Conservation (phyloP, 345 rosid species). For the Brassica juncea region DNA sequence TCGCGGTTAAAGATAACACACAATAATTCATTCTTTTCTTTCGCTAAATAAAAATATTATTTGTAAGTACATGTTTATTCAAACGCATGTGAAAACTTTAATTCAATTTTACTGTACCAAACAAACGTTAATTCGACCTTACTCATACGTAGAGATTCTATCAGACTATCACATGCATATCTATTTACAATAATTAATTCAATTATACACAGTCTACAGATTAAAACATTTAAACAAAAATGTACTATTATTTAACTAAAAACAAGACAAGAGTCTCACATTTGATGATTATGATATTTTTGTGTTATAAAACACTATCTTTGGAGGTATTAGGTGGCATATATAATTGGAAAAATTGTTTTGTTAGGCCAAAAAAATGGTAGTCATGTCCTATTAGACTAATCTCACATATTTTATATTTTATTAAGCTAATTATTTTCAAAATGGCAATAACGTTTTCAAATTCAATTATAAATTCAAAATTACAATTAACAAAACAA, state of each 20-base stretch:
- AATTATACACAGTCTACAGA: background rate
- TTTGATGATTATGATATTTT: constrained; percentile 8
- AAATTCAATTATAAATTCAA: too few relatives aligned
- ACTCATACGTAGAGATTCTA: background rate
- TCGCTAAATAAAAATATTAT: background rate
- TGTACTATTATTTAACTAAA: background rate
- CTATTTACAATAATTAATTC: constrained; percentile 4
- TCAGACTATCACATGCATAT: constrained; percentile 20
- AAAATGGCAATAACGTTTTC: too few relatives aligned
- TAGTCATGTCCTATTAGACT: too few relatives aligned
- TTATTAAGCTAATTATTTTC: too few relatives aligned
- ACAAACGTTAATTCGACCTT: background rate
- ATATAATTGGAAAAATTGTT: background rate
- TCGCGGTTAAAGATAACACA: background rate
- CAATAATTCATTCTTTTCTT: background rate
- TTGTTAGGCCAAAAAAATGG: too few relatives aligned
- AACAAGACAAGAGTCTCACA: constrained; percentile 27
- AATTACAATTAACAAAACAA: too few relatives aligned
- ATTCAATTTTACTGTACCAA: background rate
- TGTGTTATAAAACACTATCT: background rate
- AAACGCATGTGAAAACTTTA: background rate
- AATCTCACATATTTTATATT: too few relatives aligned
- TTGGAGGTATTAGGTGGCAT: constrained; percentile 17
- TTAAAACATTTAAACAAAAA: background rate
- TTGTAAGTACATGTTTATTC: background rate